These are phyloP conservation scores for Rhodotorula taiwanensis DNA, from an alignment of 768 basidiomycete species.

Conservation along the genomic window DNA sequence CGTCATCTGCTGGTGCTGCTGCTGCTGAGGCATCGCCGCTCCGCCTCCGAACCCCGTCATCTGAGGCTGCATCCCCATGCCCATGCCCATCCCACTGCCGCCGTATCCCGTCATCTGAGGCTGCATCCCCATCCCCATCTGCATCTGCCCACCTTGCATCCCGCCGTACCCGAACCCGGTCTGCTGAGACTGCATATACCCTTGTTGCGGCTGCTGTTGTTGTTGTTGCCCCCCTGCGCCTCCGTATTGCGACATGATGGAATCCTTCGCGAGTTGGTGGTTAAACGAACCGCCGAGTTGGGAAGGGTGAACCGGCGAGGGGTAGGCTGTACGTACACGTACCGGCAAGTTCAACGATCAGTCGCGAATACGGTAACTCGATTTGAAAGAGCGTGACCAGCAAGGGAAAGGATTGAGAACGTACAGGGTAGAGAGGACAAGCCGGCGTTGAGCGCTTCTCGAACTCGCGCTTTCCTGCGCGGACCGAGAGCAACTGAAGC, in stretches of 20 bases:
- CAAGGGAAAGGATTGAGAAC: background rate
- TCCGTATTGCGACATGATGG: constrained; percentile 17
- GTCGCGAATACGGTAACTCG: too few species aligned
- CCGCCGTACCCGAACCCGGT: constrained; percentile 7
- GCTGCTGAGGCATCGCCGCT: background rate
- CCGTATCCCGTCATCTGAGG: constrained; percentile 16
- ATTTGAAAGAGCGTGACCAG: too few species aligned
- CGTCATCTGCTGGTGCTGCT: too few species aligned
- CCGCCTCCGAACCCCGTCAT: background rate
- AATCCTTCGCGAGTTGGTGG: constrained; percentile 7
- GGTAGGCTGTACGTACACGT: constrained; percentile 14
- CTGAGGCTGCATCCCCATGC: background rate
- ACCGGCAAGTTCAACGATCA: too few species aligned
- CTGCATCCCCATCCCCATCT: background rate
- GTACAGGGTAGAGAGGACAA: constrained; percentile 21
- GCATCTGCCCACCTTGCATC: background rate
- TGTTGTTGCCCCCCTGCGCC: too few species aligned
- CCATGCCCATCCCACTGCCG: background rate
- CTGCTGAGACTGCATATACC: constrained; percentile 3
- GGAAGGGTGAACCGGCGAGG: constrained; percentile 2
- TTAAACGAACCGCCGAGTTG: constrained; percentile 24
- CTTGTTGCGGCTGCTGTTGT: background rate
- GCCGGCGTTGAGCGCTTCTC: constrained; percentile 33
- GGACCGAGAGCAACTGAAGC: too few species aligned
- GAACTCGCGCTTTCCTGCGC: constrained; percentile 22